Conservation (phyloP, 1,139 yeast species). For the Meyerozyma athensensis region DNA sequence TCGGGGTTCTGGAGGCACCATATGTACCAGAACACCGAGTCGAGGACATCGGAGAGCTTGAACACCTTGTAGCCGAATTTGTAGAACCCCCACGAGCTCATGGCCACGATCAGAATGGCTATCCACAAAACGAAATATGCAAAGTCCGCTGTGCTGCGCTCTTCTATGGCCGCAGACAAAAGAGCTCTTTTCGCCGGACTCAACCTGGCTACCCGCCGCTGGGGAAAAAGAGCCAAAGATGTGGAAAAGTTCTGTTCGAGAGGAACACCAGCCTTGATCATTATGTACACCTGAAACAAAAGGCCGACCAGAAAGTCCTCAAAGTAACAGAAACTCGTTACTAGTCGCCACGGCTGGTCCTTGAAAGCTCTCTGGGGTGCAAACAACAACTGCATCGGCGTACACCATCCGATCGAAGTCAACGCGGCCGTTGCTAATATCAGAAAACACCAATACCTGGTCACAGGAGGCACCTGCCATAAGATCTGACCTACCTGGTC, state of each 20-base stretch:
- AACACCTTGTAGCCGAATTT: conserved; percentile 12
- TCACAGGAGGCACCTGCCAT: conserved; percentile 26
- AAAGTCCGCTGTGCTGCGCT: conserved; percentile 25
- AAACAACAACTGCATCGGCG: conserved; percentile 15
- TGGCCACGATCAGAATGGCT: conserved; percentile 19
- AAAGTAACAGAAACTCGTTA: conserved; percentile 31
- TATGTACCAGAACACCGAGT: conserved; percentile 25
- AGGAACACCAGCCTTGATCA: conserved; percentile 14
- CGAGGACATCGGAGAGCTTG: conserved; percentile 20
- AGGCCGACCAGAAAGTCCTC: conserved; percentile 24
- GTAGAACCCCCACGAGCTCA: conserved; percentile 16
- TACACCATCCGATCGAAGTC: conserved; percentile 16
- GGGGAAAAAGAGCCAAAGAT: conserved; percentile 18
- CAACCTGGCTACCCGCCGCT: conserved; percentile 12
- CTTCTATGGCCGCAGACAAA: conserved; percentile 15
- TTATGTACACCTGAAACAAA: conserved; percentile 16
- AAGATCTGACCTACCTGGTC: conserved; percentile 13
- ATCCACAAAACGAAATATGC: conserved; percentile 26
- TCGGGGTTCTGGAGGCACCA: conserved; percentile 28
- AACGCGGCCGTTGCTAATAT: conserved; percentile 17
- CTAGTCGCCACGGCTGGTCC: conserved; percentile 34
- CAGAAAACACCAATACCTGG: conserved; percentile 26
- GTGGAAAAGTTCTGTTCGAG: conserved; percentile 19
- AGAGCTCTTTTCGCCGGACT: conserved; percentile 13
- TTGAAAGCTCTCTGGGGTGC: conserved; percentile 22